Evolutionary conservation across 441 rosid genomes (phyloP), one percentile per base, ranked within the genome.

Genomic region (Gossypium laxum): DNA sequence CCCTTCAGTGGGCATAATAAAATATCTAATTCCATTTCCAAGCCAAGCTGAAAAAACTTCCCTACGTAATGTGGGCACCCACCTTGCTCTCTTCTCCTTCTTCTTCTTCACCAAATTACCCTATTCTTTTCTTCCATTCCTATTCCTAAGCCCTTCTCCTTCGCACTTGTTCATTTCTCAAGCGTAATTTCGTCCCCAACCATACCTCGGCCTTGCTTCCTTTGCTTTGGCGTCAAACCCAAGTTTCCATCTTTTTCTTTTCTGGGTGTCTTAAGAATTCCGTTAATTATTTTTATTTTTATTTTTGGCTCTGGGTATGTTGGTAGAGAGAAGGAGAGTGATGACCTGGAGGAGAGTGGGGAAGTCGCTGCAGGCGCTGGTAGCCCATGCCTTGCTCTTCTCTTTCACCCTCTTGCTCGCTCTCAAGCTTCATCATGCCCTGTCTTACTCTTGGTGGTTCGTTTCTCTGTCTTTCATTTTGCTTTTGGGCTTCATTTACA

Each of bases 271-370:
- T 81, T 75, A 81, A 50, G 74, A 71, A 34, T 72, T 81, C 82
- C 84, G 85, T 74, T 67, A 5, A 0, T 62, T 48, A 56, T 3
- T 3, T 0, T 48, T 4, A 28, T 28, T 28, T 28, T 28, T 28
- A 19, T 59, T 74, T 47, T 6, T 2, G 2, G 2, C 8, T 5
- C 14, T 5, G 70, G 64, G 54, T 57, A 85, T 86, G 92, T 68
- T 82, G 85, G 83, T 80, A 60, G 88, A 76, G 77, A 82, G 89
- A 73, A 81, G 81, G 47, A 80, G 78, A 76, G 80, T 78, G 72
- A 87, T 87, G 92, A 89, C 85, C 73, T 90, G 95, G 93, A 79
- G 88, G 67, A 86, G 93, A 82, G 92, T 91, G 72, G 86, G 79
- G 56, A 87, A 81, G 84, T 87, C 93, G 54, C 72, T 83, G 48